phyloP scores from a whole-genome alignment of 75 land plant species.

The Pinus taeda region DNA sequence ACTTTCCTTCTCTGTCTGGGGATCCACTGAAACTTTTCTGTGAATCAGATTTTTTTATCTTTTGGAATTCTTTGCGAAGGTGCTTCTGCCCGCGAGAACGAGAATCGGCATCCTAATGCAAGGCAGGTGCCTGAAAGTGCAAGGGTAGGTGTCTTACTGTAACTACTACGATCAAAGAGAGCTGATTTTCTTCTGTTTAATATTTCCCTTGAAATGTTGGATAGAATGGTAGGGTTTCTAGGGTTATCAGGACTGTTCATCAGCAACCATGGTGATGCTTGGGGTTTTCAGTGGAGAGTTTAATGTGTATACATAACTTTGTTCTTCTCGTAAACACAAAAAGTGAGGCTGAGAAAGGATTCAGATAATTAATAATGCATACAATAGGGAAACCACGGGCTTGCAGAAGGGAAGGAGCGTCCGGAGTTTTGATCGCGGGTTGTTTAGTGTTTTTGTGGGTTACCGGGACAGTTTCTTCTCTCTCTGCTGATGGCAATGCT shows the following conservation, averaged over 20 bases:
- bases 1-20: no score
- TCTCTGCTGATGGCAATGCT: slow-evolving; percentile 22
- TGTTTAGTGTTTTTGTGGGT: neutral
- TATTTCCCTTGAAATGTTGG: neutral
- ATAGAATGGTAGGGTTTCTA: slow-evolving; percentile 3
- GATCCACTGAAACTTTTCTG: no score
- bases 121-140: neutral
- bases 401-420: neutral
- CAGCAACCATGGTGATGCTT: neutral
- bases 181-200: neutral
- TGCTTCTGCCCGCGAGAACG: no score
- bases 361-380: neutral
- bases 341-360: neutral
- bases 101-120: no score
- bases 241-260: neutral
- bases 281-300: neutral
- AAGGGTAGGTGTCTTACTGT: neutral
- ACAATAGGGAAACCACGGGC: neutral
- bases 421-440: neutral
- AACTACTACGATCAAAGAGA: neutral
- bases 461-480: neutral
- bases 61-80: no score
- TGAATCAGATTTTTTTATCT: no score
- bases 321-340: neutral
- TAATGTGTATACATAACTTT: neutral